phyloP scores from a whole-genome alignment of 108 stramenopile genomes.

The Cylindrotheca fusiformis region DNA sequence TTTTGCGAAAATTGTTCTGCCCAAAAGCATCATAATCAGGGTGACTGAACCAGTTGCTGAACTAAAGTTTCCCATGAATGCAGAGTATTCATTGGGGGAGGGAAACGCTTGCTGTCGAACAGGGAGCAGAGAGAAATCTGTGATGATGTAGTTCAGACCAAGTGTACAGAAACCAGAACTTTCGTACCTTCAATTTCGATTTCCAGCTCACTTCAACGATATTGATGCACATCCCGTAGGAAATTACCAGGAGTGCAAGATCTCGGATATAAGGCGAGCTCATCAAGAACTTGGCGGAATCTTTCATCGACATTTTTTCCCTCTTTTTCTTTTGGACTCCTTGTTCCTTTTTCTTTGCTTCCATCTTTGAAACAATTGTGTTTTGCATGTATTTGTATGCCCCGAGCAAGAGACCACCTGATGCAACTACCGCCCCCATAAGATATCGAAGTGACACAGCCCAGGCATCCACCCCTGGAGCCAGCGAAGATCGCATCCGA shows the following conservation, averaged over 20 bases:
- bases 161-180: background rate
- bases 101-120: conserved; percentile 77
- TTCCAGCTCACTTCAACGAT: conserved; percentile 99
- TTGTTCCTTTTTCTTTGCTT: conserved; percentile 71
- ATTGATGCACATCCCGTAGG: conserved; percentile 99
- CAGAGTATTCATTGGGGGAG: conserved; percentile 95
- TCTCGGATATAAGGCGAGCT: conserved; percentile 89
- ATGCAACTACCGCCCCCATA: conserved; percentile 91
- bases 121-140: background rate
- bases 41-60: conserved; percentile 94
- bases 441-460: conserved; percentile 86
- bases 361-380: conserved; percentile 63
- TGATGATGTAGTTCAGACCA: background rate
- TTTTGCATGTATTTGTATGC: conserved; percentile 89
- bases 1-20: conserved; percentile 86
- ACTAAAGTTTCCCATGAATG: conserved; percentile 99
- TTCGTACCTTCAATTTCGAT: conserved; percentile 85
- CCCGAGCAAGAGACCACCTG: conserved; percentile 77
- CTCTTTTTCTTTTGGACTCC: conserved; percentile 35
- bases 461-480: conserved; percentile 93
- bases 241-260: conserved; percentile 91
- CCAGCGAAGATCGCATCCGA: conserved; percentile 63
- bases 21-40: conserved; percentile 94
- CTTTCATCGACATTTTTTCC: conserved; percentile 84
- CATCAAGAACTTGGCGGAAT: conserved; percentile 91